Evolutionary conservation across 1,284 basidiomycete species (phyloP).

Genomic region (Austroboletus olivaceoglutinosus): DNA sequence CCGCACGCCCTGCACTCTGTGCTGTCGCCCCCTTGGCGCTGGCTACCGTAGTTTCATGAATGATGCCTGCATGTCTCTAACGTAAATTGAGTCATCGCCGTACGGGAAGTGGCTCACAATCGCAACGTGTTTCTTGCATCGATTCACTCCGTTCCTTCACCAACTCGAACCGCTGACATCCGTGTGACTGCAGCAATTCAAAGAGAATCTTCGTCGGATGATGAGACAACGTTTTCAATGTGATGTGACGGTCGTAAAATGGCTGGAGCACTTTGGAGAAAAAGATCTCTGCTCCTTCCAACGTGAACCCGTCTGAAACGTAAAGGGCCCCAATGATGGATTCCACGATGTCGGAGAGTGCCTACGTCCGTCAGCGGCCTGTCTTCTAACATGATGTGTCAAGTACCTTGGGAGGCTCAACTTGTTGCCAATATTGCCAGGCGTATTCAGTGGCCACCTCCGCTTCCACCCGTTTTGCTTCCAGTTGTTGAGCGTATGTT

Average conservation of each 20-base stretch:
- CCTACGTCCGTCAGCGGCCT: slow-evolving; percentile 39
- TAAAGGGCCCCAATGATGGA: slow-evolving; percentile 73
- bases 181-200: slow-evolving; percentile 65
- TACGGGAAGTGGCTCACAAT: slow-evolving; percentile 41
- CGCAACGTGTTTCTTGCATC: slow-evolving; percentile 40
- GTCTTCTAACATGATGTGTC: neutral
- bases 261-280: slow-evolving; percentile 67
- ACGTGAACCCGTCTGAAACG: slow-evolving; percentile 68
- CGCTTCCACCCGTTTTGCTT: slow-evolving; percentile 49
- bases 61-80: slow-evolving; percentile 45
- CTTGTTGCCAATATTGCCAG: slow-evolving; percentile 73
- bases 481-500: slow-evolving; percentile 52
- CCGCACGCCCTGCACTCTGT: slow-evolving; percentile 54
- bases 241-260: slow-evolving; percentile 72
- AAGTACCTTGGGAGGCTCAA: slow-evolving; percentile 71
- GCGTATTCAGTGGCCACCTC: slow-evolving; percentile 47
- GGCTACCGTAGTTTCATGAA: slow-evolving; percentile 65
- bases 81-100: slow-evolving; percentile 11
- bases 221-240: slow-evolving; percentile 63
- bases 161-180: slow-evolving; percentile 62
- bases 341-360: slow-evolving; percentile 73
- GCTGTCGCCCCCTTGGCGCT: slow-evolving; percentile 50
- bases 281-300: slow-evolving; percentile 55
- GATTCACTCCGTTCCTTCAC: slow-evolving; percentile 44
- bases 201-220: slow-evolving; percentile 74